Evolutionary conservation across 345 rosid genomes (phyloP), one percentile per base, ranked within the genome.

Genomic region (Gossypium sturtianum): DNA sequence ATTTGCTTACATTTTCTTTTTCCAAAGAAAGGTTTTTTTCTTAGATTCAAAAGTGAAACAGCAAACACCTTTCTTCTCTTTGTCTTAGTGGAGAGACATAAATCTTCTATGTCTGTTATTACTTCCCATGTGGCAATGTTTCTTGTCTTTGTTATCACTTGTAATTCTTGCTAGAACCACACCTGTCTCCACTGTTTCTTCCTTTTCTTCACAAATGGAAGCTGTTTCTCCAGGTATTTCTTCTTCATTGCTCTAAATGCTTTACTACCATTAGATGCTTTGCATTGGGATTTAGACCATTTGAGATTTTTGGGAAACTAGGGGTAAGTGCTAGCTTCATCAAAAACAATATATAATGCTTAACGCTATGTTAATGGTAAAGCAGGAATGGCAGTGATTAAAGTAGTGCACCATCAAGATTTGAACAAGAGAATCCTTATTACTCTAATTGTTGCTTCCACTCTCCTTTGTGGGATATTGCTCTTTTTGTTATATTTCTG

Each of bases 161-260:
- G 41, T 23, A 12, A 12, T 68, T 67, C 75, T 75, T 70, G 81
- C 41, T 1, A 34, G 41, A 34, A 34, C 82, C 82, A 76, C 81
- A 65, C 78, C 86, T 34, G 86, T 77, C 59, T 77, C 84, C 73
- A 69, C 81, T 52, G 62, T 75, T 71, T 76, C 82, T 74, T 57
- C 74, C 9, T 82, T 83, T 66, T 82, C 92, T 81, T 71, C 86
- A 23, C 73, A 48, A 75, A 80, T 86, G 89, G 87, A 77, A 75
- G 91, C 90, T 72, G 84, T 82, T 64, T 86, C 98, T 80, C 88
- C 97, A 82, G 97, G 98, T 91, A 68, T 52, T 48, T 22, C 7
- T 34, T 34, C 38, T 34, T 34, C 38, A 4, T 34, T 34, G 38
- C 38, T 34, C 41, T 34, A 34, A 34, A 34, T 34, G 41, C 41